These are phyloP conservation scores for Penicillium samsonianum DNA, from an alignment of 495 filamentous ascomycete genomes.

Conservation along the genomic window DNA sequence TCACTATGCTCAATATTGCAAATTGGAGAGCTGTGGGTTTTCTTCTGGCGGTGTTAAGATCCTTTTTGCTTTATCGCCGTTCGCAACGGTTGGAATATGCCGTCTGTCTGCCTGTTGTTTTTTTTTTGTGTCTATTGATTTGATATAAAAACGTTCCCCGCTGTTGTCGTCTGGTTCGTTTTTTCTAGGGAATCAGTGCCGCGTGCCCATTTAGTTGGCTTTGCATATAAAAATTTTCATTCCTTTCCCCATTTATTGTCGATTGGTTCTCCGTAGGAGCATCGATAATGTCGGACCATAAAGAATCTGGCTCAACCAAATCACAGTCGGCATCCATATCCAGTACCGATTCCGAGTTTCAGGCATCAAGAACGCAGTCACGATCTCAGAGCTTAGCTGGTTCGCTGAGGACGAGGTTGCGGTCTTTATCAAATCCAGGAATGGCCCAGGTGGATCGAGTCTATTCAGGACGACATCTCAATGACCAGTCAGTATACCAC, in stretches of 20 bases:
- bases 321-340: conserved; percentile 19
- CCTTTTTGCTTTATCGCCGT: conserved; percentile 5
- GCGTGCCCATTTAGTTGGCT: conserved; percentile 1
- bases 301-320: conserved; percentile 59
- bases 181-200: neutral
- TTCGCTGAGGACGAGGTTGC: conserved; percentile 14
- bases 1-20: neutral
- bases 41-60: conserved; percentile 6
- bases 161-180: neutral
- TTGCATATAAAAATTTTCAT: neutral
- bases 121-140: neutral
- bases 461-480: conserved; percentile 37
- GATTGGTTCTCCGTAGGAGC: neutral
- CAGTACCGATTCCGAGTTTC: conserved; percentile 18
- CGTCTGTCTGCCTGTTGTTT: neutral
- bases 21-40: neutral
- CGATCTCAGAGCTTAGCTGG: neutral
- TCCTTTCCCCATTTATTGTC: neutral
- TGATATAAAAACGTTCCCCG: conserved; percentile 5
- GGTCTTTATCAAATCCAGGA: conserved; percentile 12
- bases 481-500: conserved; percentile 43
- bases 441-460: conserved; percentile 23
- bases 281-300: conserved; percentile 5
- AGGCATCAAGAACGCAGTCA: conserved; percentile 5
- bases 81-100: neutral